A percentile compares a stretch with the other conserved stretches of the same genome.
These are phyloP conservation scores for Pisolithus albus DNA, from an alignment of 768 basidiomycete species.

Conservation along the genomic window DNA sequence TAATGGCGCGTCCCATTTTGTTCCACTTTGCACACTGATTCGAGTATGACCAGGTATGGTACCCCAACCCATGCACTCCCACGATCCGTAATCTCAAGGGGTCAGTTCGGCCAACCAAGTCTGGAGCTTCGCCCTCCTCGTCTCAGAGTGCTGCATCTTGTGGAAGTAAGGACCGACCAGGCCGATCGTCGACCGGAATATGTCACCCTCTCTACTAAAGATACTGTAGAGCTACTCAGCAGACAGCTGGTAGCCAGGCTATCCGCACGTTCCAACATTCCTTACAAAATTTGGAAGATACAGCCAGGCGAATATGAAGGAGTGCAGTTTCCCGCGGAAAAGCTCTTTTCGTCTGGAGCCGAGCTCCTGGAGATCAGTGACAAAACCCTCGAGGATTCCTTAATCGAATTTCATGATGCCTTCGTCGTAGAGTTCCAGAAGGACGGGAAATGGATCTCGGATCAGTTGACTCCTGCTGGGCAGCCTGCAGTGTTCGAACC, in stretches of 20 bases:
- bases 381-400: slow-evolving; percentile 51
- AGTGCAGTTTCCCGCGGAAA: slow-evolving; percentile 22
- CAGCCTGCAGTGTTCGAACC: slow-evolving; percentile 22
- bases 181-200: slow-evolving; percentile 24
- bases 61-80: slow-evolving; percentile 47
- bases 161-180: slow-evolving; percentile 20
- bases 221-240: slow-evolving; percentile 40
- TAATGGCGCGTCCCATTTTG: slow-evolving; percentile 3
- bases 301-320: slow-evolving; percentile 30
- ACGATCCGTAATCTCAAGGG: slow-evolving; percentile 60
- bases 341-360: slow-evolving; percentile 23
- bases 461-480: slow-evolving; percentile 17
- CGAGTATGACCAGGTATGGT: slow-evolving; percentile 59
- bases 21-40: slow-evolving; percentile 1
- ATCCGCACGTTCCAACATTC: slow-evolving; percentile 24
- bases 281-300: slow-evolving; percentile 63
- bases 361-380: slow-evolving; percentile 39
- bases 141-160: slow-evolving; percentile 49
- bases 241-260: slow-evolving; percentile 36
- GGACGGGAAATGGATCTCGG: slow-evolving; percentile 53
- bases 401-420: slow-evolving; percentile 54
- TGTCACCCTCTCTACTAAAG: slow-evolving; percentile 45
- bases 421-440: slow-evolving; percentile 74
- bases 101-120: slow-evolving; percentile 39
- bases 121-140: slow-evolving; percentile 71